phyloP scores from a whole-genome alignment of 495 filamentous ascomycete species.

The Penicillium lividum region DNA sequence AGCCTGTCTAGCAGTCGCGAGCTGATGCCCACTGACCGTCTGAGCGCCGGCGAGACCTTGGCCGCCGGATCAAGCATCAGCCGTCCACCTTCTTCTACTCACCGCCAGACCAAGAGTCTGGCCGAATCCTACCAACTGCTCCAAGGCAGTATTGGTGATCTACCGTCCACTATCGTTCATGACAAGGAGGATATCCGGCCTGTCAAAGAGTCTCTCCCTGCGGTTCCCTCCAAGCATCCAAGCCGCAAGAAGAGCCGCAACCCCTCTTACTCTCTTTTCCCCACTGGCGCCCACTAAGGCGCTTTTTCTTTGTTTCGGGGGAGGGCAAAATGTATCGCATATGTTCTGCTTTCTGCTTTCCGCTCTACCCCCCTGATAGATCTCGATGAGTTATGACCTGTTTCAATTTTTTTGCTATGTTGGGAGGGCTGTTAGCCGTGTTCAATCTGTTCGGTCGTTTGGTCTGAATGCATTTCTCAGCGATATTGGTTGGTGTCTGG shows the following conservation, averaged over 20 bases:
- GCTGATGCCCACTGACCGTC: conserved; percentile 36
- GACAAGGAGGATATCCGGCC: conserved; percentile 34
- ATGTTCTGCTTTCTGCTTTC: conserved; percentile 15
- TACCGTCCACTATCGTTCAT: conserved; percentile 20
- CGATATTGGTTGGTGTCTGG: conserved; percentile 35
- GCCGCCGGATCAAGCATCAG: conserved; percentile 12
- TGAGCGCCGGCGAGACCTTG: conserved; percentile 32
- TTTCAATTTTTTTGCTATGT: conserved; percentile 15
- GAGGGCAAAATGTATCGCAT: conserved; percentile 13
- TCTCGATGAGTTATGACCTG: conserved; percentile 21
- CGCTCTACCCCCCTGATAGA: conserved; percentile 13
- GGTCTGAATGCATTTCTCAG: conserved; percentile 44
- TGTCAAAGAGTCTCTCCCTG: conserved; percentile 14
- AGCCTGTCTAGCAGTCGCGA: conserved; percentile 51
- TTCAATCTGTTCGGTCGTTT: conserved; percentile 25
- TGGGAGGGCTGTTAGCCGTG: conserved; percentile 10
- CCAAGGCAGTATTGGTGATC: conserved; percentile 4
- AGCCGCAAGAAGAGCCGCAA: conserved; percentile 37
- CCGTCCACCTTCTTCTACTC: conserved; percentile 36
- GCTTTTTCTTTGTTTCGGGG: conserved; percentile 10
- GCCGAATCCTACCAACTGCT: conserved; percentile 35
- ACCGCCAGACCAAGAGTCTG: conserved; percentile 46
- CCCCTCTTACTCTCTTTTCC: conserved; percentile 50
- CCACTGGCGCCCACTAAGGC: conserved; percentile 27
- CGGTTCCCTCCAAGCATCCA: conserved; percentile 22